Percentiles rank a stretch among this genome's conserved stretches.
phyloP scores from a whole-genome alignment of 805 yeast species.

The Myxozyma neglecta region DNA sequence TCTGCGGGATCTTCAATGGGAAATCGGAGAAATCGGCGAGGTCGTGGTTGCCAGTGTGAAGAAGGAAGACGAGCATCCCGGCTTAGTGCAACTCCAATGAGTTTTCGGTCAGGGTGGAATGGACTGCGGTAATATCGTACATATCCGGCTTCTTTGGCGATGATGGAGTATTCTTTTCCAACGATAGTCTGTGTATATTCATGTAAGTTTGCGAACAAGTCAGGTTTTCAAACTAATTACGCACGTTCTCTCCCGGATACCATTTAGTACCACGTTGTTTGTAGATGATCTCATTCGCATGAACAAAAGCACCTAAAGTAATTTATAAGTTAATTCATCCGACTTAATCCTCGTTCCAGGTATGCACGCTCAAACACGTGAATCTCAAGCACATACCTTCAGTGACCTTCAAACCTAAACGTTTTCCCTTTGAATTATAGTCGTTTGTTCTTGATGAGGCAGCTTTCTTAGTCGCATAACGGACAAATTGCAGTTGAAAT shows the following conservation, averaged over 20 bases:
- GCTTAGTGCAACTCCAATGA: slow-evolving; percentile 80
- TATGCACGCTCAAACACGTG: neutral
- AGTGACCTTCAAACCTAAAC: slow-evolving; percentile 85
- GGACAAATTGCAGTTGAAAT: slow-evolving; percentile 44
- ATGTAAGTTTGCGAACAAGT: too few species aligned
- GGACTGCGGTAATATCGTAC: slow-evolving; percentile 92
- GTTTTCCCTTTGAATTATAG: slow-evolving; percentile 92
- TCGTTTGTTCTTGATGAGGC: slow-evolving; percentile 93
- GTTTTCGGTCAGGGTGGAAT: slow-evolving; percentile 89
- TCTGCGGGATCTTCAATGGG: slow-evolving; percentile 51
- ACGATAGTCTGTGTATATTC: slow-evolving; percentile 44
- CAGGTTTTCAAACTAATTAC: neutral
- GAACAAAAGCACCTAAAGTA: slow-evolving; percentile 49
- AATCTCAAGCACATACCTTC: slow-evolving; percentile 56
- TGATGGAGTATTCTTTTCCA: slow-evolving; percentile 92
- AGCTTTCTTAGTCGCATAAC: slow-evolving; percentile 91
- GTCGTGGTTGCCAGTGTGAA: slow-evolving; percentile 86
- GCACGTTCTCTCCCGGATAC: slow-evolving; percentile 88
- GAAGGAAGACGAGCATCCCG: slow-evolving; percentile 70
- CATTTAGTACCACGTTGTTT: slow-evolving; percentile 94
- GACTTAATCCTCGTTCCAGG: neutral
- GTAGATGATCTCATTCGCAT: slow-evolving; percentile 82
- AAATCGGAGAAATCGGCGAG: slow-evolving; percentile 77
- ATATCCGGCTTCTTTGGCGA: slow-evolving; percentile 87
- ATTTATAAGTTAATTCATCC: slow-evolving; percentile 27